Conservation (phyloP, 208 protist genomes). For the Acanthamoeba royreba region DNA sequence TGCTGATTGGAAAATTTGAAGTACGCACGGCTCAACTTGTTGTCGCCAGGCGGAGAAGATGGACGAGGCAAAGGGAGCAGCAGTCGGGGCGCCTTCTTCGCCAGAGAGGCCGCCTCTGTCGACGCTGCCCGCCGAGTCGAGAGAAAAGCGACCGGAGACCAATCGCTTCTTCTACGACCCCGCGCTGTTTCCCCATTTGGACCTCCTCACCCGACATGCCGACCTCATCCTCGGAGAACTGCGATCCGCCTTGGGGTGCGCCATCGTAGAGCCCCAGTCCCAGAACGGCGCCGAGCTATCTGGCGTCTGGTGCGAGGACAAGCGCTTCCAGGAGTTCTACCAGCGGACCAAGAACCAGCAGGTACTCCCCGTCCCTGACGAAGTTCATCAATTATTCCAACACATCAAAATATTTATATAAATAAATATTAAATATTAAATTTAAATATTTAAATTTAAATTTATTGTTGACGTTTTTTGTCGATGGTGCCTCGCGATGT, state of each 20-base stretch:
- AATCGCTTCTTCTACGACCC: constrained; percentile 48
- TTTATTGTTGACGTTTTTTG: background rate
- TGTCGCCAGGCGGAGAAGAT: no score
- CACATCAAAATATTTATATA: background rate
- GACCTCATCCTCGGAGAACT: constrained; percentile 12
- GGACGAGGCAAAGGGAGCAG: no score
- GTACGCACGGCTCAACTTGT: no score
- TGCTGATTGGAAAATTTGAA: no score
- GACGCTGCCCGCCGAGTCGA: background rate
- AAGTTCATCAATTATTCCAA: no score
- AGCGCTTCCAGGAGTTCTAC: constrained; percentile 40
- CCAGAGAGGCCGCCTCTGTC: no score
- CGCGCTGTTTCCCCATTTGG: constrained; percentile 2
- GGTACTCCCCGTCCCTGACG: no score
- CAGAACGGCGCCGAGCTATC: constrained; percentile 13
- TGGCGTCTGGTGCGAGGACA: constrained; percentile 26
- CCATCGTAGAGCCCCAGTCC: background rate
- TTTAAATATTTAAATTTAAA: background rate
- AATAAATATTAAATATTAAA: background rate
- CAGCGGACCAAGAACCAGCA: constrained; percentile 33
- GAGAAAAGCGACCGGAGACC: background rate
- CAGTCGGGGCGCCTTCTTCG: no score
- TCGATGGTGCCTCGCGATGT: background rate
- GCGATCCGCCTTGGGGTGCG: background rate
- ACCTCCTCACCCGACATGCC: background rate